A percentile compares a stretch with the other conserved stretches of the same genome.
phyloP scores from a whole-genome alignment of 2,329 filamentous ascomycete species.

The Neofusicoccum sp. region DNA sequence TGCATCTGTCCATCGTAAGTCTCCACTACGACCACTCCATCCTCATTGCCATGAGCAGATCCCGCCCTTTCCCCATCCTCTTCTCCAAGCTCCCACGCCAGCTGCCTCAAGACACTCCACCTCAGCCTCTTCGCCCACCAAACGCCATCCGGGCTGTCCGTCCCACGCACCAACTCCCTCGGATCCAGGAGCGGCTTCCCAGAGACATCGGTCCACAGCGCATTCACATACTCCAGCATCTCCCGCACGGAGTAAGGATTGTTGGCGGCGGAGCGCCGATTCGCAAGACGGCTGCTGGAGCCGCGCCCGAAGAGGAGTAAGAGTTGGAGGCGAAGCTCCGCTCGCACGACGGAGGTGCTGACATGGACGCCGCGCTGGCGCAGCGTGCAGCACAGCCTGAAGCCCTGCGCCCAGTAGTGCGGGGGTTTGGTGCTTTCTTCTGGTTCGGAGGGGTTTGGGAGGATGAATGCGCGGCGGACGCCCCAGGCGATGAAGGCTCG shows the following conservation, averaged over 20 bases:
- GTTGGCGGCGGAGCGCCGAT: neutral
- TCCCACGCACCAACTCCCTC: neutral
- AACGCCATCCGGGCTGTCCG: neutral
- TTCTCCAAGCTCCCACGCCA: neutral
- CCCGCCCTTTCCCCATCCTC: too few species aligned
- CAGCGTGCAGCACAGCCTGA: constrained; percentile 29
- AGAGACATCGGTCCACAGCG: neutral
- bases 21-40: neutral
- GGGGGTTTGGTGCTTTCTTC: constrained; percentile 26
- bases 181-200: neutral
- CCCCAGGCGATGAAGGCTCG: constrained; percentile 36
- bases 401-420: constrained; percentile 29
- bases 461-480: constrained; percentile 30
- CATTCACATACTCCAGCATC: constrained; percentile 2
- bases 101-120: neutral
- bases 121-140: neutral
- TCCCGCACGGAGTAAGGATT: neutral
- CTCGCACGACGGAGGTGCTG: constrained; percentile 22
- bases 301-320: constrained; percentile 29
- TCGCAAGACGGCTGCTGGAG: neutral
- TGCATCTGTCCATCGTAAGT: too few species aligned
- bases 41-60: neutral
- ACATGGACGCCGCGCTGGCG: constrained; percentile 31
- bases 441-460: constrained; percentile 21
- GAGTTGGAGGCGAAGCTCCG: constrained; percentile 27